These are phyloP conservation scores for Zoysia pacifica DNA, from an alignment of 176 grass and related monocot species.

Conservation along the genomic window DNA sequence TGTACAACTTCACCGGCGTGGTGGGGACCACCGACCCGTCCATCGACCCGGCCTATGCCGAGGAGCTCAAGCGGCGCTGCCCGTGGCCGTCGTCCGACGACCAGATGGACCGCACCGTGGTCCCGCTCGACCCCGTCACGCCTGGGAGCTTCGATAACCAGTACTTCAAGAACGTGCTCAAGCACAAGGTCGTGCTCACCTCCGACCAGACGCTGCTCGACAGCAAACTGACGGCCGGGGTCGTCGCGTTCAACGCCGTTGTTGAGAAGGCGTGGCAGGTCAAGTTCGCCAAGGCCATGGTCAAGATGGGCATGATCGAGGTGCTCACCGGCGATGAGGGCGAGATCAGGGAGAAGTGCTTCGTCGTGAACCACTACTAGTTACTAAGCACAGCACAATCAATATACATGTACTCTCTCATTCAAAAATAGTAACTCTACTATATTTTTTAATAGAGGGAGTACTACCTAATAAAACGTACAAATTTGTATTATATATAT, in stretches of 20 bases:
- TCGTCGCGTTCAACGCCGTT: not conserved
- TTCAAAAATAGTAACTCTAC: too few relatives aligned
- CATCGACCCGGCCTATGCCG: not conserved
- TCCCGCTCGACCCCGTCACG: not conserved
- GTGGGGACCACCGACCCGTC: not conserved
- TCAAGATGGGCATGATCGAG: slow-evolving; percentile 39
- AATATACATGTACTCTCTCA: too few relatives aligned
- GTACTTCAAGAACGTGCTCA: slow-evolving; percentile 62
- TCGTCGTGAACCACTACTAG: slow-evolving; percentile 18
- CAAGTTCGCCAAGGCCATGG: slow-evolving; percentile 30
- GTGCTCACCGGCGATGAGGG: slow-evolving; percentile 34
- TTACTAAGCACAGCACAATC: slow-evolving; percentile 6
- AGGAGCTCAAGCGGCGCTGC: not conserved
- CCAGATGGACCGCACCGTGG: not conserved
- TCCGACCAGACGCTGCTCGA: slow-evolving; percentile 56
- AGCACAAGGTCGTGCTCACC: slow-evolving; percentile 26
- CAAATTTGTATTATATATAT: too few relatives aligned
- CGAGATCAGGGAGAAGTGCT: slow-evolving; percentile 38
- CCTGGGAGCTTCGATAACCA: not conserved
- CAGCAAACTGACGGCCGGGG: not conserved
- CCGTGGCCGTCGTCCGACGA: not conserved
- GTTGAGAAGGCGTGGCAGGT: slow-evolving; percentile 23
- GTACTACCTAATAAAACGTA: too few relatives aligned
- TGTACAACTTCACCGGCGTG: not conserved
- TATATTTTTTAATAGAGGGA: too few relatives aligned